phyloP scores from a whole-genome alignment of 1,139 yeast genomes.

The Geotrichum fermentans region DNA sequence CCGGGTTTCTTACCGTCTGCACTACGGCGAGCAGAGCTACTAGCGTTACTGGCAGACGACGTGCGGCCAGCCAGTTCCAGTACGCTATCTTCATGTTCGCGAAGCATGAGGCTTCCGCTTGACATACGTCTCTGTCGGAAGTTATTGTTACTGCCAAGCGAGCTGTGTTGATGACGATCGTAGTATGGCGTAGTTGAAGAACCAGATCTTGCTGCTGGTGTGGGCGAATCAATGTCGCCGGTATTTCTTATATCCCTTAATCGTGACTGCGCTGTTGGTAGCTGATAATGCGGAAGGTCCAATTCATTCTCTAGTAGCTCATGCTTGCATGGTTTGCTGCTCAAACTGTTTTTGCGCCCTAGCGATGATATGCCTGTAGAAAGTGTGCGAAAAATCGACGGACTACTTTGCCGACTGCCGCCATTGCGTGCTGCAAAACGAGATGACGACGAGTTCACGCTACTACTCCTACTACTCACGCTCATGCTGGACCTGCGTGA shows the following conservation, averaged over 20 bases:
- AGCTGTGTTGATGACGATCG: neutral
- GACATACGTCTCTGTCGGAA: conserved; percentile 10
- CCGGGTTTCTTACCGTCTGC: neutral
- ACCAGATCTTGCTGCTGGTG: conserved; percentile 6
- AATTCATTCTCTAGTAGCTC: neutral
- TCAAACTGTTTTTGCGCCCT: neutral
- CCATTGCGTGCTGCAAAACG: neutral
- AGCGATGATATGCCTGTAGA: neutral
- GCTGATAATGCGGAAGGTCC: conserved; percentile 14
- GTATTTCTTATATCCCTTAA: conserved; percentile 11
- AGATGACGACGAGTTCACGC: conserved; percentile 1
- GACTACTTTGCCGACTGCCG: neutral
- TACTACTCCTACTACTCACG: neutral
- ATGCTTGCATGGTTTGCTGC: neutral
- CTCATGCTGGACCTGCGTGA: neutral
- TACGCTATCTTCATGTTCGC: neutral
- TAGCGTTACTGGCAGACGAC: neutral
- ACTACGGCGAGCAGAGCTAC: no score
- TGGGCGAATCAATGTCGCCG: conserved; percentile 11
- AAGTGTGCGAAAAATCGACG: neutral
- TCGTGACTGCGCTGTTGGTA: conserved; percentile 15
- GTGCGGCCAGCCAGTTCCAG: neutral
- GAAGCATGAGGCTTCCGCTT: conserved; percentile 10
- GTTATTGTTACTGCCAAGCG: no score
- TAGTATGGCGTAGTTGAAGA: neutral